Evolutionary conservation across 2,329 filamentous ascomycete species (phyloP), one percentile per base, ranked within the genome.

Genomic region (Curvularia sp.): DNA sequence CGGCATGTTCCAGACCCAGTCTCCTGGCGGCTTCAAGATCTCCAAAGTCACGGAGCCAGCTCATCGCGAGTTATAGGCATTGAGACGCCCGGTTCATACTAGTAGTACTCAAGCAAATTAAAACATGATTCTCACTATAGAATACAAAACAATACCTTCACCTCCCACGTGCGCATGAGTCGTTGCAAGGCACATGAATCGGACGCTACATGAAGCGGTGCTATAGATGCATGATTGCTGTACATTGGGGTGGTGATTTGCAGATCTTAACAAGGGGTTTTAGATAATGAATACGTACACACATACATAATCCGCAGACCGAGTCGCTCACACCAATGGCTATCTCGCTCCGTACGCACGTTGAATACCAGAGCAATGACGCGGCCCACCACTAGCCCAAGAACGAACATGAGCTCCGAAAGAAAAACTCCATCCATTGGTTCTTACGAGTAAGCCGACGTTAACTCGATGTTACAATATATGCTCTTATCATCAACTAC

Each of bases 21-120:
- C 74, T 30, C 77, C 78, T 1, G 79, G 80, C n/a, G 75, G 77
- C 30, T 81, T 81, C 59, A 82, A 82, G 66, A 65, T 74, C 12
- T 65, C 67, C 1, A 65, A 57, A 25, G 62, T 68, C 3, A 27
- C 42, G 3, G 36, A 12, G 18, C 15, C 19, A n/a, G 18, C 41
- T 18, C 41, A 45, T 21, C 47, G 34, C 3, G 53, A 55, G 18
- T 34, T 55, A 23, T 55, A 51, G 23, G n/a, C 12, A 4, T 15
- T 19, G 3, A 21, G 2, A 21, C 3, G 28, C n/a, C 12, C 15
- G 12, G 5, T 7, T 34, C 5, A 21, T 8, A 34, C 13, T 34
- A n/a, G 18, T 9, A 36, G 34, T 36, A 18, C 32, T 5, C 13
- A 5, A 34, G 5, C 18, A 3, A n/a, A 36, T 7, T 13, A 28